Conservation (phyloP, 768 basidiomycete genomes). For the Hydnomerulius pinastri region DNA sequence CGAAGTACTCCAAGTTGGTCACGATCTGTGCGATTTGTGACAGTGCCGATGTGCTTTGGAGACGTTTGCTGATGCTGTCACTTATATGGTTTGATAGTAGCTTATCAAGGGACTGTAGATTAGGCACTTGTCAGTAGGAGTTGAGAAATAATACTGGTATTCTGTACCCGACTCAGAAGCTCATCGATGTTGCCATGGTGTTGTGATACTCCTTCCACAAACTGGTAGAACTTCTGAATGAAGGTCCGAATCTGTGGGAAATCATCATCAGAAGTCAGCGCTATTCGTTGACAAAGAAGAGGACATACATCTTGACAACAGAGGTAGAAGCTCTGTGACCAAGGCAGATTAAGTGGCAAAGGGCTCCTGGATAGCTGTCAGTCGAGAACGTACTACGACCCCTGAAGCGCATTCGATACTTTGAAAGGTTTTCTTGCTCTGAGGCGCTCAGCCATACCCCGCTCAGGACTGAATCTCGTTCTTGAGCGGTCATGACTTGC, state of each 20-base stretch:
- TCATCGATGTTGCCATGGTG: conserved; percentile 92
- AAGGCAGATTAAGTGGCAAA: conserved; percentile 78
- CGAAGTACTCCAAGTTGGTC: conserved; percentile 90
- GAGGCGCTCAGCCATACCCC: conserved; percentile 79
- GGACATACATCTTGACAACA: conserved; percentile 82
- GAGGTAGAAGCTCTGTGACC: conserved; percentile 94
- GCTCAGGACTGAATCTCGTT: conserved; percentile 74
- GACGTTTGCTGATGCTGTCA: conserved; percentile 71
- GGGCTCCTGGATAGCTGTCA: conserved; percentile 45
- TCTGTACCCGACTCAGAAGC: conserved; percentile 76
- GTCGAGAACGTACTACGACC: not conserved
- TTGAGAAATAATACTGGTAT: not conserved
- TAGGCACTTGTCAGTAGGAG: conserved; percentile 3
- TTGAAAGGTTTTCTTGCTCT: conserved; percentile 59
- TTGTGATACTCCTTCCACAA: conserved; percentile 92
- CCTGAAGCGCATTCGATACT: conserved; percentile 39
- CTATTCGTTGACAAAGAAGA: not conserved
- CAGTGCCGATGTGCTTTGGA: conserved; percentile 73
- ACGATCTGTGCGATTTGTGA: conserved; percentile 93
- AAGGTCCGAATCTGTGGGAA: conserved; percentile 77
- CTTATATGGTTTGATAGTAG: conserved; percentile 78
- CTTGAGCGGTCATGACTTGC: conserved; percentile 60
- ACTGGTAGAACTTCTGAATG: conserved; percentile 94
- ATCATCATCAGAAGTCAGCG: conserved; percentile 1
- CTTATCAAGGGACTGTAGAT: conserved; percentile 75